A percentile compares a stretch with the other conserved stretches of the same genome.
Conservation (phyloP, 78 protist species). For the Speleostelium caveatum region DNA sequence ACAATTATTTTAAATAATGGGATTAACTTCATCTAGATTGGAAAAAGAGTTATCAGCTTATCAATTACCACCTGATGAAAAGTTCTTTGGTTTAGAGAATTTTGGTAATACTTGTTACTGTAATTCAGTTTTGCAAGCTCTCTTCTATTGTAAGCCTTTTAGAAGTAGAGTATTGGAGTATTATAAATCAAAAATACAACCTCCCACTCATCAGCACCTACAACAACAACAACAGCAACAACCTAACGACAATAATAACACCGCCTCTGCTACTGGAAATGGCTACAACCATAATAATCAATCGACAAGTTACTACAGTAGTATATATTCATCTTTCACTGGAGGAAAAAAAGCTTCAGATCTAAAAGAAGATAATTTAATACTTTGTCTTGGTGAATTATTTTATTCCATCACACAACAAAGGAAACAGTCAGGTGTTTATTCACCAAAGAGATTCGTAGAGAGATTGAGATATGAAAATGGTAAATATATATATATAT, state of each 20-base stretch:
- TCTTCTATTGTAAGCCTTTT: constrained; percentile 91
- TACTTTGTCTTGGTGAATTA: constrained; percentile 77
- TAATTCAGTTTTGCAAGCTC: constrained; percentile 94
- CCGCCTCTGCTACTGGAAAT: background rate
- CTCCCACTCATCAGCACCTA: constrained; percentile 7
- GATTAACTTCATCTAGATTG: constrained; percentile 24
- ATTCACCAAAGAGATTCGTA: constrained; percentile 83
- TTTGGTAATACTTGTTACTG: constrained; percentile 97
- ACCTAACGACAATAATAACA: background rate
- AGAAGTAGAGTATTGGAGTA: constrained; percentile 78
- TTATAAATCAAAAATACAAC: no score
- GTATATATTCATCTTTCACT: background rate
- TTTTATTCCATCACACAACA: constrained; percentile 38
- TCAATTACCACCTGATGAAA: constrained; percentile 17
- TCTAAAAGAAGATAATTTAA: constrained; percentile 36
- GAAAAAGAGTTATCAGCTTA: constrained; percentile 20
- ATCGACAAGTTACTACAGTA: background rate
- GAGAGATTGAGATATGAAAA: constrained; percentile 83
- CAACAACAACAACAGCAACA: background rate
- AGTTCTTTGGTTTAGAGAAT: constrained; percentile 62
- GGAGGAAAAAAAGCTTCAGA: background rate
- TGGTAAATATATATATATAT: constrained; percentile 24
- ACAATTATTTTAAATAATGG: no score
- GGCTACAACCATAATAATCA: background rate
- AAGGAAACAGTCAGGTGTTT: constrained; percentile 80